Base-by-base conservation (phyloP, 2,329 filamentous ascomycete species). In the Chalaropsis thielavioides region DNA sequence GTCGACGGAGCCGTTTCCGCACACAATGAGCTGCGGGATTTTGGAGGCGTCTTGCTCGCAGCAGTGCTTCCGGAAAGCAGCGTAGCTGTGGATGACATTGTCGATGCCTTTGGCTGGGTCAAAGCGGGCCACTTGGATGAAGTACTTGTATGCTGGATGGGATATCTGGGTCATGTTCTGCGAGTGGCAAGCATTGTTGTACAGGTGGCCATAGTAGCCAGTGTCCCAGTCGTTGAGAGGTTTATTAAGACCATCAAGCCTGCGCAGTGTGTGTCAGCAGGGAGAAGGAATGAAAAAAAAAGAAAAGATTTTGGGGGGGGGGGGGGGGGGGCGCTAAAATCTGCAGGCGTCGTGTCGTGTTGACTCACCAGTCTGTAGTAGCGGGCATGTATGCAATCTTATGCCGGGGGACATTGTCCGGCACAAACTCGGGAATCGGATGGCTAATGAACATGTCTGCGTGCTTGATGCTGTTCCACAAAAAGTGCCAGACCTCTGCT, bases 371-470 rank as follows among this genome's bases (percentile, higher is more conserved):
- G 73, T 94, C 89, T 0, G 89, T 92, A 0, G 88, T 88, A 11
- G 89, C 89, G 2, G 89, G 89, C 72, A 92, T 78, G 72, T 91
- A 91, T 1, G 83, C 85, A 0, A 92, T 85, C 69, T 82, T 87
- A 63, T 85, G 77, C 0, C 74, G 75, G 1, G 85, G 83, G 4
- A 94, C 87, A 65, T 78, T 84, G 38, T 78, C 75, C 1, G 89
- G 89, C 10, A 94, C 87, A 69, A 92, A 94, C 27, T 80, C 78
- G 51, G 82, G 83, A 63, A 94, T 88, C 0, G 90, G 89, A 69
- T 94, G 89, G 70, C 87, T 90, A 74, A 94, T 87, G 74, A 92
- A 94, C 72, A 90, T 77, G 73, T 94, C 89, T 10, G 87, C 84
- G 1, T 81, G 74, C 71, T 87, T 80, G 70, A 90, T 88, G 68